phyloP scores from a whole-genome alignment of 2,329 filamentous ascomycete species.

The Xylogone sp. region DNA sequence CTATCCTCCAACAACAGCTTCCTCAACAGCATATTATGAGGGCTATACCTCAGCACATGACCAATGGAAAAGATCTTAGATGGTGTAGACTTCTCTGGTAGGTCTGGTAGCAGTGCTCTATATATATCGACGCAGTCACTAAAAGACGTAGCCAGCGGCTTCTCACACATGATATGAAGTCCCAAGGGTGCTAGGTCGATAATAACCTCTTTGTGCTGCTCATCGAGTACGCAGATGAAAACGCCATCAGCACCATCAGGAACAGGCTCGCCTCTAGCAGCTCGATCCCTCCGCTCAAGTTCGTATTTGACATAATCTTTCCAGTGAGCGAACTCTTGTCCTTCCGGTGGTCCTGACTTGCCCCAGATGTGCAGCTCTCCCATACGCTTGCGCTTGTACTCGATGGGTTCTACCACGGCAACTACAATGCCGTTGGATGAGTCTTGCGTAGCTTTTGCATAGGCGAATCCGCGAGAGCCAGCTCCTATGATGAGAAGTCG shows the following conservation, averaged over 20 bases:
- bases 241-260: conserved; percentile 47
- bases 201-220: conserved; percentile 81
- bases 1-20: conserved; percentile 71
- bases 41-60: conserved; percentile 89
- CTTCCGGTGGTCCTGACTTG: conserved; percentile 42
- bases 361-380: conserved; percentile 73
- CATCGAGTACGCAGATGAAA: conserved; percentile 77
- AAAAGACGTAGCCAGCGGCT: conserved; percentile 80
- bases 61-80: conserved; percentile 77
- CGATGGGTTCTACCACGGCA: conserved; percentile 77
- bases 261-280: conserved; percentile 41
- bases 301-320: conserved; percentile 74
- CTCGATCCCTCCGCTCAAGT: conserved; percentile 51
- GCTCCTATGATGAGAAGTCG: conserved; percentile 79
- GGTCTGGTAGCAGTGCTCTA: conserved; percentile 43
- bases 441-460: conserved; percentile 63
- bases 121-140: conserved; percentile 76
- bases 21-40: conserved; percentile 83
- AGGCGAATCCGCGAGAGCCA: conserved; percentile 72
- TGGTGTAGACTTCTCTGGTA: conserved; percentile 26
- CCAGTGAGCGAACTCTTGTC: conserved; percentile 73
- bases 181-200: conserved; percentile 65
- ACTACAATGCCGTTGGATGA: conserved; percentile 66
- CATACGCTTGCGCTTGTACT: conserved; percentile 71
- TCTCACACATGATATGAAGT: conserved; percentile 91